These are phyloP conservation scores for Fomitopsis pinicola DNA, from an alignment of 1,284 basidiomycete species.

Conservation along the genomic window DNA sequence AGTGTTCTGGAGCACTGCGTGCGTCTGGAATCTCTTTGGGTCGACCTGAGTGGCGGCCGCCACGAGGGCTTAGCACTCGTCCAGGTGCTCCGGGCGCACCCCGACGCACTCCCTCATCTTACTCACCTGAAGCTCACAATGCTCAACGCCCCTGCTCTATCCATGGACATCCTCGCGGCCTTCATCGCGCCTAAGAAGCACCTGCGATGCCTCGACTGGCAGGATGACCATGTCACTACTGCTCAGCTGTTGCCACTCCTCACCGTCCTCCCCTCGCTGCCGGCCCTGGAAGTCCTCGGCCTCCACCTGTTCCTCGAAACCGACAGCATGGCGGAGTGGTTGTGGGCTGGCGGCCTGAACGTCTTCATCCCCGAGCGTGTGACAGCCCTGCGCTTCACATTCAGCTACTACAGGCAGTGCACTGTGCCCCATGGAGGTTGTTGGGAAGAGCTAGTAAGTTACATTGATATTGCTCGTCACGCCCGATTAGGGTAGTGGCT, in stretches of 20 bases:
- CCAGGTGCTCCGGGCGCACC: neutral
- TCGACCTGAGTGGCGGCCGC: neutral
- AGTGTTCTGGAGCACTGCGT: neutral
- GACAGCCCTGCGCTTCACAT: neutral
- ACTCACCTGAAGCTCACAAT: neutral
- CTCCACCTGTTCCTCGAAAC: neutral
- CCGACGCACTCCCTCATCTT: neutral
- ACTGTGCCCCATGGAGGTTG: too few species aligned
- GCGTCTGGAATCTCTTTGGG: neutral
- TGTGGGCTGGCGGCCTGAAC: neutral
- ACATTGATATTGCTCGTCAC: neutral
- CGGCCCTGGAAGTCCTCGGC: neutral
- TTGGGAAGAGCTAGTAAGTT: neutral
- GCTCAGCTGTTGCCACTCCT: neutral
- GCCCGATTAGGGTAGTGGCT: too few species aligned
- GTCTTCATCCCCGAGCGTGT: neutral
- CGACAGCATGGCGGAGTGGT: neutral
- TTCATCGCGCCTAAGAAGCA: neutral
- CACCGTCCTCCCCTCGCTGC: neutral
- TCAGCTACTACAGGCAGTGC: too few species aligned
- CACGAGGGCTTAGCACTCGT: too few species aligned
- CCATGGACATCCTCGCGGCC: neutral
- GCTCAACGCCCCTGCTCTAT: neutral
- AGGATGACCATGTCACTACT: too few species aligned
- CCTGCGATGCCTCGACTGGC: neutral